Conservation (phyloP, 2,329 filamentous ascomycete species). For the Gaeumannomyces sp. region DNA sequence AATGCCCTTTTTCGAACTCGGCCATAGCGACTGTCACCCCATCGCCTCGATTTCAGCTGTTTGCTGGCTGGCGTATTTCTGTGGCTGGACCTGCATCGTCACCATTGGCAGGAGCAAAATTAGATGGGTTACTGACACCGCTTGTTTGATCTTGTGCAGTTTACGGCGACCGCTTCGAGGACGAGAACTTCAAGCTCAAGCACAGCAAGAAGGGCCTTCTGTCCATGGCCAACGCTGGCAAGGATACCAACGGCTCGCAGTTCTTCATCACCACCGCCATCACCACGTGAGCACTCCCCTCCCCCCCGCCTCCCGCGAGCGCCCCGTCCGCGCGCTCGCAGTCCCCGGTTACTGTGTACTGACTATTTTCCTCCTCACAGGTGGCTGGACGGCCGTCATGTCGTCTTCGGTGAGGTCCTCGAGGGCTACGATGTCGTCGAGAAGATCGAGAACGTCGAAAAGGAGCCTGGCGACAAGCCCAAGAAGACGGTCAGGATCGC, state of each 20-base stretch:
- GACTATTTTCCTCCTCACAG: constrained; percentile 30
- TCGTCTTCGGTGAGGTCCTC: constrained; percentile 83
- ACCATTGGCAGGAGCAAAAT: background rate
- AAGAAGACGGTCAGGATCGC: constrained; percentile 63
- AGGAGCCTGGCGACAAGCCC: constrained; percentile 62
- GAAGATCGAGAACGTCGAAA: constrained; percentile 68
- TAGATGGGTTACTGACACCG: background rate
- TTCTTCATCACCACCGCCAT: constrained; percentile 87
- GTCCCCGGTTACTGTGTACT: background rate
- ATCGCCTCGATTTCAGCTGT: too few relatives aligned
- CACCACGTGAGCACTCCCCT: constrained; percentile 53
- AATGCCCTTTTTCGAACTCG: background rate
- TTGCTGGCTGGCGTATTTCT: background rate
- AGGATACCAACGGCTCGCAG: constrained; percentile 82
- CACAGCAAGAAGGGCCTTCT: constrained; percentile 79
- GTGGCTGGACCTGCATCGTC: background rate
- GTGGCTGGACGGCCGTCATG: constrained; percentile 79
- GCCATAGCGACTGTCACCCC: background rate
- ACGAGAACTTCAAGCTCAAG: constrained; percentile 95
- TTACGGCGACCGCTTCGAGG: constrained; percentile 76
- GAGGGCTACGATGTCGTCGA: constrained; percentile 78
- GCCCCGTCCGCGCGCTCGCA: background rate
- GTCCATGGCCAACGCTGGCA: constrained; percentile 80
- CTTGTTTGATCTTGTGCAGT: constrained; percentile 36
- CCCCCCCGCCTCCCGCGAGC: background rate